Conservation (phyloP, 345 rosid species). For the Fremontodendron californicum region DNA sequence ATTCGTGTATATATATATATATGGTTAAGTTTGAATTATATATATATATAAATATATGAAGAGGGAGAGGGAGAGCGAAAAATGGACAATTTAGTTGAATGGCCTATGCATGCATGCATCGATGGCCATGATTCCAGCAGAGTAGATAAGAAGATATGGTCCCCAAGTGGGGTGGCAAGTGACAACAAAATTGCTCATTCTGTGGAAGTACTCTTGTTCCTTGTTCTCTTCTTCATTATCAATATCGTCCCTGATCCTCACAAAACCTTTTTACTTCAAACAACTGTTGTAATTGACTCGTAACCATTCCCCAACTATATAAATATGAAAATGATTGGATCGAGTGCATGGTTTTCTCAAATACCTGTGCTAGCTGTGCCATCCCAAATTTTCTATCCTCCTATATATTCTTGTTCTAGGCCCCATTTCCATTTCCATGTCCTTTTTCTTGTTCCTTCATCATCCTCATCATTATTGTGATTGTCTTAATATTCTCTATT, state of each 20-base stretch:
- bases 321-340: background rate
- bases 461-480: background rate
- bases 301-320: background rate
- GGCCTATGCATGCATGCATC: too few species aligned
- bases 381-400: background rate
- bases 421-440: too few species aligned
- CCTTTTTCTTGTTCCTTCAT: background rate
- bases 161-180: background rate
- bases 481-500: background rate
- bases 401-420: too few species aligned
- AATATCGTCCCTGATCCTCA: background rate
- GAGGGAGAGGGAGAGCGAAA: too few species aligned
- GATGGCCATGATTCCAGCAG: too few species aligned
- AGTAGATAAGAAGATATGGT: background rate
- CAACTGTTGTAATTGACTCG: background rate
- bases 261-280: background rate
- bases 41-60: too few species aligned
- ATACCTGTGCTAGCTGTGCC: background rate
- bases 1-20: too few species aligned
- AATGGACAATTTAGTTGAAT: too few species aligned
- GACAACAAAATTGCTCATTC: background rate
- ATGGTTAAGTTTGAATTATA: too few species aligned
- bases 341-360: background rate
- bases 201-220: background rate
- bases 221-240: background rate